Conservation (phyloP, 129 eudicot genomes). For the Chrysanthemum makinoi region DNA sequence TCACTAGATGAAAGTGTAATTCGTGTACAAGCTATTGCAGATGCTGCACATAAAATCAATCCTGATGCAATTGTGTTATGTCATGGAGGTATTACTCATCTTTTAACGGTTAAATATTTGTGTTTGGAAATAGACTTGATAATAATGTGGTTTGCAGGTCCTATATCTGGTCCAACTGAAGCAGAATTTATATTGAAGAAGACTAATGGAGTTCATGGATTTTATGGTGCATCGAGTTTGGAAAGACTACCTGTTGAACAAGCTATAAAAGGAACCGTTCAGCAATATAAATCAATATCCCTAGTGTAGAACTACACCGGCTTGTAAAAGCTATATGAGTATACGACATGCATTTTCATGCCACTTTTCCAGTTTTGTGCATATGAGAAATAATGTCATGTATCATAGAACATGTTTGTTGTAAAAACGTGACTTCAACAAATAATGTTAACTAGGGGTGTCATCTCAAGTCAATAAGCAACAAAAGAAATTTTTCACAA, state of each 20-base stretch:
- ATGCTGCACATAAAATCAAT: slow-evolving; percentile 76
- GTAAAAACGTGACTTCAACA: too few relatives aligned
- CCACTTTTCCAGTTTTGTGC: not conserved
- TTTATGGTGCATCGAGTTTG: slow-evolving; percentile 96
- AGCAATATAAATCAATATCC: slow-evolving; percentile 78
- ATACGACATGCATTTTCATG: not conserved
- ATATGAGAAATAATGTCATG: slow-evolving; percentile 12
- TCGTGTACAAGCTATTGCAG: slow-evolving; percentile 92
- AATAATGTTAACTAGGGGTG: too few relatives aligned
- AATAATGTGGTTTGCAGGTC: slow-evolving; percentile 51
- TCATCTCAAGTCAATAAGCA: too few relatives aligned
- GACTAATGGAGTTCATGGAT: slow-evolving; percentile 93
- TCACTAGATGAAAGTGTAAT: slow-evolving; percentile 76
- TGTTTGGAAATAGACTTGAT: not conserved
- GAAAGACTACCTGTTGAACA: slow-evolving; percentile 97
- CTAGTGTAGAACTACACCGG: slow-evolving; percentile 30
- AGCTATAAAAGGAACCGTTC: slow-evolving; percentile 82
- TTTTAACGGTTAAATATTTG: not conserved
- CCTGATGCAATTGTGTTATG: slow-evolving; percentile 76
- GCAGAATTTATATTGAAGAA: slow-evolving; percentile 86
- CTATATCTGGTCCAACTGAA: slow-evolving; percentile 84
- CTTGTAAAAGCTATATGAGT: not conserved
- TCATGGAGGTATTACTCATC: slow-evolving; percentile 78
- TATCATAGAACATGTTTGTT: not conserved
- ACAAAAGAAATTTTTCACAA: too few relatives aligned